phyloP scores from a whole-genome alignment of 495 filamentous ascomycete genomes.

The Clavariopsis aquatica region DNA sequence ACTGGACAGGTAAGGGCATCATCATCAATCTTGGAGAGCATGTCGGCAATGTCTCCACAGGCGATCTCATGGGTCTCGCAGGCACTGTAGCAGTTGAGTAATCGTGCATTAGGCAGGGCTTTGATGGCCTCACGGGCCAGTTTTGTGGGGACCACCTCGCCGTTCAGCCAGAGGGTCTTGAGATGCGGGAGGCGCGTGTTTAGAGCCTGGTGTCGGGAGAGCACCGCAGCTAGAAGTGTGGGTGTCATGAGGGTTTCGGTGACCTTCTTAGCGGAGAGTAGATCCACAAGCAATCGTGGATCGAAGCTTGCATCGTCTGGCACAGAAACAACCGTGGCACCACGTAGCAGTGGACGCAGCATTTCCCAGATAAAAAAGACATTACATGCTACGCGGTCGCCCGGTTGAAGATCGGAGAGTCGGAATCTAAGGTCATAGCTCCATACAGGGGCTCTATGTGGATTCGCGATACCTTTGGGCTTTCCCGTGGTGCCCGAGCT shows the following conservation, averaged over 20 bases:
- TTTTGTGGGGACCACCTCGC: conserved; percentile 70
- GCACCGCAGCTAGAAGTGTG: conserved; percentile 64
- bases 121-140: conserved; percentile 61
- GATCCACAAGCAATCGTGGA: conserved; percentile 63
- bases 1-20: conserved; percentile 59
- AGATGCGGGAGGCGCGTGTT: conserved; percentile 58
- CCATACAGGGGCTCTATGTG: conserved; percentile 64
- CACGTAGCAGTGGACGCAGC: conserved; percentile 66
- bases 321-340: conserved; percentile 66
- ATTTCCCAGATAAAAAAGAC: conserved; percentile 77
- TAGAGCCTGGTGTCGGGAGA: conserved; percentile 61
- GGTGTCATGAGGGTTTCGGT: conserved; percentile 77
- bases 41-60: conserved; percentile 66
- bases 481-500: conserved; percentile 68
- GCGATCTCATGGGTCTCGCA: conserved; percentile 75
- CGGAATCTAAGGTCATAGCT: conserved; percentile 66
- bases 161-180: conserved; percentile 67
- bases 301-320: conserved; percentile 71
- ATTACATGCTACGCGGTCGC: conserved; percentile 71
- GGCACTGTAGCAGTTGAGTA: conserved; percentile 71
- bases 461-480: conserved; percentile 70
- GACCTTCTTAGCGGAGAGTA: conserved; percentile 57
- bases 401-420: conserved; percentile 60
- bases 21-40: conserved; percentile 59
- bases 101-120: conserved; percentile 61